Evolutionary conservation across 139 green algal genomes (phyloP), one percentile per base, ranked within the genome.

Genomic region (Edaphochlamys debaryana): DNA sequence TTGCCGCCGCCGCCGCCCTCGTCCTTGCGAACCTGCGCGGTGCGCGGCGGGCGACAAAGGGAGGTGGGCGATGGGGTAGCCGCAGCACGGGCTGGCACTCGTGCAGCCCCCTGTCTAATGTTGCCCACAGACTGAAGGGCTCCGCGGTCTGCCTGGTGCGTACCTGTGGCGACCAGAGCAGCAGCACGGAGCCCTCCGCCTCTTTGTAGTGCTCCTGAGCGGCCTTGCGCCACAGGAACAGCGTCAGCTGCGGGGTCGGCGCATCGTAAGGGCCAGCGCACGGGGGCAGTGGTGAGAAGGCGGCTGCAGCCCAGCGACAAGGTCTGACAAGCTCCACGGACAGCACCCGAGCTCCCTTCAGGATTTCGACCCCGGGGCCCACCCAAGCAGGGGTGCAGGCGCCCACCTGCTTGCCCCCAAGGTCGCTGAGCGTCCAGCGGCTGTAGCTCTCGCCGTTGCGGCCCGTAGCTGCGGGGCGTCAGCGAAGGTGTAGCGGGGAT

Each of bases 121-220:
- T n/a, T n/a, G n/a, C n/a, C n/a, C n/a, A n/a, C n/a, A n/a, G n/a
- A n/a, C n/a, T n/a, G n/a, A n/a, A n/a, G n/a, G n/a, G n/a, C n/a
- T n/a, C n/a, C n/a, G n/a, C n/a, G n/a, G n/a, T n/a, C n/a, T n/a
- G n/a, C n/a, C n/a, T n/a, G n/a, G 9, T 54, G 48, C 48, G 11
- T 54, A 80, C 75, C 80, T 90, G 85, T 29, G 86, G 67, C 0
- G 60, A 67, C 37, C 74, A 85, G 45, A 90, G 45, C 30, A 87
- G 77, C 58, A 87, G 42, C 70, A 90, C 45, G 38, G 74, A 87
- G 58, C 86, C 86, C 80, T 85, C 80, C 13, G 4, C 17, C 62
- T 90, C 86, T 68, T 87, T 90, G 73, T 87, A 90, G 36, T 80
- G 80, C 36, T 85, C 80, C 60, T 41, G 36, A 6, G 82, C 68